Evolutionary conservation across 139 green algal genomes (phyloP), one percentile per base, ranked within the genome.

Genomic region (Coccomyxa sp.): DNA sequence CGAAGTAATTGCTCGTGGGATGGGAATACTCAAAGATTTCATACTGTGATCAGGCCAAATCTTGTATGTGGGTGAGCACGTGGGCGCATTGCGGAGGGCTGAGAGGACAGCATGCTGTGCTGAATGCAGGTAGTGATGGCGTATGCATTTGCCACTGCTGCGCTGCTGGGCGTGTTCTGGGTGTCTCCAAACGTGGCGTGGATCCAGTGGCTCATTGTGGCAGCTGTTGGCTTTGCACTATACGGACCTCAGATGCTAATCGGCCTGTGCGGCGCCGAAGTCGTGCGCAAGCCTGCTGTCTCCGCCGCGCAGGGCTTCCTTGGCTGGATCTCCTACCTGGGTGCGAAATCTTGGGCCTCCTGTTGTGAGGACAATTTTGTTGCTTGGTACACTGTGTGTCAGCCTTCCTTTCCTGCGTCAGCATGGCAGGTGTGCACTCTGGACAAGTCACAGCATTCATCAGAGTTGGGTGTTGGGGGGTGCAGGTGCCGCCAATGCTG

Each of bases 181-280:
- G 87, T 89, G 23, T 87, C 93, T 58, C 94, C 96, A 15, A 84
- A 87, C 74, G 71, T 92, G 79, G 78, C 90, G 17, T 89, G 81
- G 82, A 60, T 95, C 85, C 95, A 98, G 90, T 98, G 95, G 95
- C 57, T 90, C 67, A 91, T 91, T 68, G 94, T 98, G 58, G 98
- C 98, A 88, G 95, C 96, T 90, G 96, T 99, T 51, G 96, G 96
- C 78, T 98, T 98, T 90, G 97, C 97, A 90, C 93, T 99, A 23
- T 95, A 95, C 84, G 95, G 95, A 0, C 94, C 94, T 3, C 91
- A 94, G 87, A 91, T 93, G 87, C 92, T 99, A 76, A 98, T 99
- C 80, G 96, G 96, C 1, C 91, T 99, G 78, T 98, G 96, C 86
- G 96, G 96, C 38, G 96, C 96, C 30, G 96, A 99, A 91, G 89